Evolutionary conservation across 306 rosid species (phyloP).

Genomic region (Castanea mollissima): DNA sequence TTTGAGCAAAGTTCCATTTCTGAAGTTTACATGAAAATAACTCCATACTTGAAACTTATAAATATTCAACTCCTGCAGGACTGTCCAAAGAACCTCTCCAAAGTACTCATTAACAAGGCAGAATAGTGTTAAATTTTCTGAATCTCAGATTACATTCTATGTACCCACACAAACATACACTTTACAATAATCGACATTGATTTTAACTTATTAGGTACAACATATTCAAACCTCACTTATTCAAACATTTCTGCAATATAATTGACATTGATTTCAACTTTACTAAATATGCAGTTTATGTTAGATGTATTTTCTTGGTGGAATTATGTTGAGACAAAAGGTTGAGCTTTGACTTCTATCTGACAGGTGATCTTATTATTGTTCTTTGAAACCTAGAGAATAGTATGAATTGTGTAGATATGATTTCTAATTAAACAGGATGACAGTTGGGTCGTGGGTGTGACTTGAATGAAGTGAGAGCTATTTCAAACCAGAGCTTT

Average conservation of each 20-base stretch:
- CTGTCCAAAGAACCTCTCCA: slow-evolving; percentile 68
- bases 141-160: not conserved
- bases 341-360: not conserved
- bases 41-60: slow-evolving; percentile 12
- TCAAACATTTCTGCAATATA: not conserved
- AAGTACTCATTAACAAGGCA: slow-evolving; percentile 73
- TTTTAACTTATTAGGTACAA: not conserved
- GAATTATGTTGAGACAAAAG: not conserved
- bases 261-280: not conserved
- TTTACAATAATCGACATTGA: slow-evolving; percentile 12
- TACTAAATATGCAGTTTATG: not conserved
- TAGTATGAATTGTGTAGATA: not conserved
- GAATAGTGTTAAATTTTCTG: slow-evolving; percentile 16
- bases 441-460: not conserved
- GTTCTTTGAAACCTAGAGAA: not conserved
- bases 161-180: not conserved
- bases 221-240: too few species aligned
- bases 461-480: not conserved
- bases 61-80: slow-evolving; percentile 43
- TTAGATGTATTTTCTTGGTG: not conserved
- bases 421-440: not conserved
- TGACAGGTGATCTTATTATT: not conserved
- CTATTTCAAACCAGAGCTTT: not conserved
- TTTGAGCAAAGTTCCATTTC: slow-evolving; percentile 16
- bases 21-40: slow-evolving; percentile 20